These are phyloP conservation scores for Boletellus sp. DNA, from an alignment of 768 basidiomycete genomes.

Conservation along the genomic window DNA sequence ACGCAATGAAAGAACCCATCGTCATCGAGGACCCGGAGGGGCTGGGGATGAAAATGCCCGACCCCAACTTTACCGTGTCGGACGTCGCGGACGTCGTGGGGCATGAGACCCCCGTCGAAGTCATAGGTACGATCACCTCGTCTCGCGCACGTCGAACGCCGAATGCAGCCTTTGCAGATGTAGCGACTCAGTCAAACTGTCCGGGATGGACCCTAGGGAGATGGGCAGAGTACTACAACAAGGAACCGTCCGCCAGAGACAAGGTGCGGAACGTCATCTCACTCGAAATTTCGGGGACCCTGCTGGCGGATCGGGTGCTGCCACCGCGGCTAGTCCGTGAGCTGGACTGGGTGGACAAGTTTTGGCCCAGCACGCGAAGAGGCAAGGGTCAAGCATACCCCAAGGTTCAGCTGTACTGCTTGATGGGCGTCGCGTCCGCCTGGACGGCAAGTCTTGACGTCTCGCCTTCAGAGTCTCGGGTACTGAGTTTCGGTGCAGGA, in stretches of 20 bases:
- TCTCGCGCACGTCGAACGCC: conserved; percentile 3
- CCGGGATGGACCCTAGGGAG: conserved; percentile 86
- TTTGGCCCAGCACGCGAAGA: conserved; percentile 81
- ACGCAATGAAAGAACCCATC: conserved; percentile 79
- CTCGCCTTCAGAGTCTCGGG: not conserved
- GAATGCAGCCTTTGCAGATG: conserved; percentile 49
- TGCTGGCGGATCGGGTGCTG: conserved; percentile 70
- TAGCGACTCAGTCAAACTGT: conserved; percentile 79
- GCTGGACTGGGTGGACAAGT: conserved; percentile 95
- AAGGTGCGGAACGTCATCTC: conserved; percentile 96
- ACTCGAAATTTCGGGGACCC: conserved; percentile 85
- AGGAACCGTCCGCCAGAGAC: conserved; percentile 64
- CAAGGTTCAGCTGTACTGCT: conserved; percentile 92
- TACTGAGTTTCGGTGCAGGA: conserved; percentile 51
- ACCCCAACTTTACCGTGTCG: conserved; percentile 62
- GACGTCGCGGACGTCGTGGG: conserved; percentile 83
- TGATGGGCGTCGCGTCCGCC: conserved; percentile 91
- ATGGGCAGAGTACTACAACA: conserved; percentile 86
- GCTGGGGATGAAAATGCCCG: conserved; percentile 89
- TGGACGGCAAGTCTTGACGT: conserved; percentile 75
- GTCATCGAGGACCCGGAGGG: conserved; percentile 75
- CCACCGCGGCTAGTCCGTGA: conserved; percentile 85
- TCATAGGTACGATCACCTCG: conserved; percentile 66
- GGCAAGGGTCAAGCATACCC: conserved; percentile 75
- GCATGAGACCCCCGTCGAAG: conserved; percentile 75